Conservation (phyloP, 768 basidiomycete genomes). For the Boletus rubescentipes region DNA sequence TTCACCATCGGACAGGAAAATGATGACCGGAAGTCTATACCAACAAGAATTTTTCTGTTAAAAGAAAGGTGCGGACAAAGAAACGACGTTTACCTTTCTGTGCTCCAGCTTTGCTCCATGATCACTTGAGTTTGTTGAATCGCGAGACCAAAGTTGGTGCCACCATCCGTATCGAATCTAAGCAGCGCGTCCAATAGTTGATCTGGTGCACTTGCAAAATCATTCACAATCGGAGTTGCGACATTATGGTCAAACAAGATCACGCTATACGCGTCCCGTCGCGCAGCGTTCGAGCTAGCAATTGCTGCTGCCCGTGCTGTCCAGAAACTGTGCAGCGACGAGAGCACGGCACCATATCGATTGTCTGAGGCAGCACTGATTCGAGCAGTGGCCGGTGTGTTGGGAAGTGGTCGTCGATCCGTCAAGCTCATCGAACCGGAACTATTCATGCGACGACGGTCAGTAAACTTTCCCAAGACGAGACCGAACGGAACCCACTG, state of each 20-base stretch:
- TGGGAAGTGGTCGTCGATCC: constrained; percentile 45
- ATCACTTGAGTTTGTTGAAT: too few relatives aligned
- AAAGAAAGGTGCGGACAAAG: not conserved
- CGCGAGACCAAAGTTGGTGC: too few relatives aligned
- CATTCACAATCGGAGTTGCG: constrained; percentile 37
- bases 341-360: constrained; percentile 58
- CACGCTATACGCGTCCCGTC: constrained; percentile 57
- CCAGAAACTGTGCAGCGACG: constrained; percentile 58
- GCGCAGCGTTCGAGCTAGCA: constrained; percentile 24
- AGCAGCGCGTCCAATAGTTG: constrained; percentile 43
- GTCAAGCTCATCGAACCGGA: constrained; percentile 48
- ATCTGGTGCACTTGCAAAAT: constrained; percentile 46
- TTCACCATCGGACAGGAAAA: constrained; percentile 51
- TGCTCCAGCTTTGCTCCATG: too few relatives aligned
- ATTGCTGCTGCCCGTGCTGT: constrained; percentile 44
- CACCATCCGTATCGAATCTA: constrained; percentile 24
- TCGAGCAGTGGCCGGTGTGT: constrained; percentile 40
- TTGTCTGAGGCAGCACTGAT: constrained; percentile 43
- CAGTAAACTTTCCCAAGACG: not conserved
- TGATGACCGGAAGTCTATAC: constrained; percentile 30
- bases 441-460: constrained; percentile 25
- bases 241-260: constrained; percentile 41
- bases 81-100: too few relatives aligned
- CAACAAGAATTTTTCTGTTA: not conserved
- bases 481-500: constrained; percentile 27